Base-by-base conservation (phyloP, 2,329 filamentous ascomycete genomes). In the Colletotrichum lini region DNA sequence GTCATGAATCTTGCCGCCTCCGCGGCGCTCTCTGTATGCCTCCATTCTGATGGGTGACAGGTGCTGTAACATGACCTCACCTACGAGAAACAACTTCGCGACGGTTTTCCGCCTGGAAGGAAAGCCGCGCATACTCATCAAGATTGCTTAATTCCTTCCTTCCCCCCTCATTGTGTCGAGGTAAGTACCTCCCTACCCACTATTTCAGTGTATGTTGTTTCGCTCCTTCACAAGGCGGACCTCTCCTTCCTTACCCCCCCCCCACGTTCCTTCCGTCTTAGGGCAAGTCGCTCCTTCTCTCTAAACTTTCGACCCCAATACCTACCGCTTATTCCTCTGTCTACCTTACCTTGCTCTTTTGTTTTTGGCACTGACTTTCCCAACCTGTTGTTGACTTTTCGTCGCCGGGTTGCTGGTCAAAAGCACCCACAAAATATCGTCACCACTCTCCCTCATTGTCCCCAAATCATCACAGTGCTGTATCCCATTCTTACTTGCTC, bases 371-470 rank as follows among this genome's bases (percentile, higher is more conserved):
- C 9, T 21, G 30, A 12, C 12, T 54, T 38, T 38, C 52, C 18
- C 12, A 54, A 38, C 15, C 35, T 7, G n/a, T 67, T 38, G 42
- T 54, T 54, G 52, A 49, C 49, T 18, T 10, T 21, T 61, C 26
- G 16, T 18, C 26, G 16, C 16, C 16, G 4, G 30, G 13, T 40
- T 49, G 47, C 50, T n/a, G 10, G 18, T 44, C 30, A 21, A 54
- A 54, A 10, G 16, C 30, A 21, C 42, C 47, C 12, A 21, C 13
- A 15, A 45, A 23, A 30, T 26, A 54, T 63, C 40, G 40, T 47
- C 65, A 52, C 35, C 65, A 44, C 35, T 45, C 40, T 21, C 47
- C 35, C 15, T 63, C 57, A 45, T 21, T n/a, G 16, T 54, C 52
- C 30, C 6, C 18, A 10, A 40, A 16, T 2, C 53, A 38, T n/a